phyloP scores from a whole-genome alignment of 116 monocot genomes.

The Trichopus zeylanicus region DNA sequence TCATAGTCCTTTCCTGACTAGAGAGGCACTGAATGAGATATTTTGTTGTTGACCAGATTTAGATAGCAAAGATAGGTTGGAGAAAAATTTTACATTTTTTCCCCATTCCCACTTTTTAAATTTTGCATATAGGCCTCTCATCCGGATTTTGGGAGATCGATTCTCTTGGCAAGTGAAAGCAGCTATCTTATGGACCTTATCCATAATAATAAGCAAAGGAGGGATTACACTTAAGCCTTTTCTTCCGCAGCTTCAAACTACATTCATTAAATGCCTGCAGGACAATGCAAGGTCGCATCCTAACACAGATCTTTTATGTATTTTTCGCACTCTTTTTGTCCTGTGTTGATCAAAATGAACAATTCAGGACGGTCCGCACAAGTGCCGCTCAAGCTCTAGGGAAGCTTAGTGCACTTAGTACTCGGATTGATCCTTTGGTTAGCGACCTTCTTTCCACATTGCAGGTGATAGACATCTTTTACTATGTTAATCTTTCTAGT shows the following conservation, averaged over 20 bases:
- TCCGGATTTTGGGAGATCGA: slow-evolving; percentile 90
- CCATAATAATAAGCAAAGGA: slow-evolving; percentile 92
- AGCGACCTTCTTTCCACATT: slow-evolving; percentile 78
- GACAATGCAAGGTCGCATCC: slow-evolving; percentile 63
- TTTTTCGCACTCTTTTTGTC: background rate
- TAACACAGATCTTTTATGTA: background rate
- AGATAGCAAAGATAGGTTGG: no score
- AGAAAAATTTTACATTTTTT: background rate
- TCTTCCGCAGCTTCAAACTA: slow-evolving; percentile 97
- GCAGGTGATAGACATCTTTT: slow-evolving; percentile 43
- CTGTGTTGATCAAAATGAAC: background rate
- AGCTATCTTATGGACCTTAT: slow-evolving; percentile 91
- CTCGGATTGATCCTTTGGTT: slow-evolving; percentile 87
- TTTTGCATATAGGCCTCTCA: slow-evolving; percentile 61
- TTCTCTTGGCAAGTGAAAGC: slow-evolving; percentile 97
- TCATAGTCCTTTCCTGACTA: no score
- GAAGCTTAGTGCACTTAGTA: slow-evolving; percentile 93
- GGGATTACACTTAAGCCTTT: slow-evolving; percentile 93
- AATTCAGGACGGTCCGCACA: slow-evolving; percentile 66
- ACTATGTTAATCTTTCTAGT: background rate
- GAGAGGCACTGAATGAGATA: no score
- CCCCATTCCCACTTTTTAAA: no score
- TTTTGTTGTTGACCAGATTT: no score
- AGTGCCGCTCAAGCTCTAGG: slow-evolving; percentile 89
- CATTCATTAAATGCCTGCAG: slow-evolving; percentile 91